Conservation (phyloP, 768 basidiomycete genomes). For the Tulasnella sp. region DNA sequence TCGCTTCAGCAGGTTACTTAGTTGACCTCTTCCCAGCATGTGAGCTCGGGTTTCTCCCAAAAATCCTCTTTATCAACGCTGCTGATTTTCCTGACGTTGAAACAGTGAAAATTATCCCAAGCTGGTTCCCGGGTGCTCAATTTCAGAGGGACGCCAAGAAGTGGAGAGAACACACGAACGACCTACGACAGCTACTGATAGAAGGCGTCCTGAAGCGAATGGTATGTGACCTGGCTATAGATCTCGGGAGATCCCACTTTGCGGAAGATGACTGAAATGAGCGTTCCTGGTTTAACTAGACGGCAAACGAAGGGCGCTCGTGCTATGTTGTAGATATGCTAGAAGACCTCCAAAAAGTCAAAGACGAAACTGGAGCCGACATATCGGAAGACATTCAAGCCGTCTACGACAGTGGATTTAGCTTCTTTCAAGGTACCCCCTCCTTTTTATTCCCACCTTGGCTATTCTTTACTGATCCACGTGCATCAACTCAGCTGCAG, state of each 20-base stretch:
- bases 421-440: background rate
- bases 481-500: background rate
- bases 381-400: background rate
- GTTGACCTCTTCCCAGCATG: background rate
- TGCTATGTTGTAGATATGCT: background rate
- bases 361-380: background rate
- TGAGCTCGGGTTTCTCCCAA: background rate
- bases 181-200: background rate
- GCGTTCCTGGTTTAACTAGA: too few relatives aligned
- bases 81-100: background rate
- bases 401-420: background rate
- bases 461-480: too few relatives aligned
- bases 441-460: background rate
- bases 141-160: constrained; percentile 21
- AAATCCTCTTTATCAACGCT: too few relatives aligned
- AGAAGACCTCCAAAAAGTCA: background rate
- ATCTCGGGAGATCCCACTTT: background rate
- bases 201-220: background rate
- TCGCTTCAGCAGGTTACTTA: background rate
- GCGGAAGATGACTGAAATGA: too few relatives aligned
- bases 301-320: background rate
- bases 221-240: background rate
- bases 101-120: constrained; percentile 25
- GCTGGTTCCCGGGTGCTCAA: constrained; percentile 20
- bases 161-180: background rate